phyloP scores from a whole-genome alignment of 495 filamentous ascomycete genomes.

The Hyaloscypha hepaticicola region DNA sequence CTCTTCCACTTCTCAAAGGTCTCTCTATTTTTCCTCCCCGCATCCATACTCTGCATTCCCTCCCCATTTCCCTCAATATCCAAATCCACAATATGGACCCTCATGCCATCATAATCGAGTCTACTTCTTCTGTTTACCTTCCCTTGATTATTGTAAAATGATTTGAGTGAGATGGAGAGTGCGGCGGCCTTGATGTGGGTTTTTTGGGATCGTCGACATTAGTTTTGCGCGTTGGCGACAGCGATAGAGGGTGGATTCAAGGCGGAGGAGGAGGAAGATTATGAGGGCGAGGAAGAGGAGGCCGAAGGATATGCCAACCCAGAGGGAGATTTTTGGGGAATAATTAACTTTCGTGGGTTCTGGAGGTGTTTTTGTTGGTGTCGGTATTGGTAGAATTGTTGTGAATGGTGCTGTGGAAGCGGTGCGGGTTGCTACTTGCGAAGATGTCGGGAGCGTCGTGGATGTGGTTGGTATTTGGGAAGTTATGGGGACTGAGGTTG shows the following conservation, averaged over 20 bases:
- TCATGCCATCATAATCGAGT: background rate
- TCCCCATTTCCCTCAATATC: background rate
- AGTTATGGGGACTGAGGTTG: no score
- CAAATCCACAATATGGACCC: background rate
- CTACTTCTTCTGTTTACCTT: background rate
- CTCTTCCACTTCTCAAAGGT: background rate
- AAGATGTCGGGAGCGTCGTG: background rate
- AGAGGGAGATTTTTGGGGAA: background rate
- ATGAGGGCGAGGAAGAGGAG: background rate
- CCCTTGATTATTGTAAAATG: background rate
- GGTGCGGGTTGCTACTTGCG: background rate
- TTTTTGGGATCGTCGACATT: background rate
- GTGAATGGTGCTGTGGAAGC: background rate
- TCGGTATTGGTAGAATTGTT: background rate
- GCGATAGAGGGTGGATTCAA: background rate
- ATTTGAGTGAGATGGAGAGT: background rate
- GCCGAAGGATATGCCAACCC: slow-evolving; percentile 4
- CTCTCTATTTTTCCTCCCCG: background rate
- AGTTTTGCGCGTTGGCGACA: background rate
- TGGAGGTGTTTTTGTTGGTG: background rate
- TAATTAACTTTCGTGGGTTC: no score
- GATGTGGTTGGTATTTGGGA: background rate
- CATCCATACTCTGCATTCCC: background rate
- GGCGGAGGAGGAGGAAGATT: background rate
- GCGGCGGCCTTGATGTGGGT: background rate